Conservation (phyloP, 805 yeast genomes). For the Scheffersomyces coipomensis region DNA sequence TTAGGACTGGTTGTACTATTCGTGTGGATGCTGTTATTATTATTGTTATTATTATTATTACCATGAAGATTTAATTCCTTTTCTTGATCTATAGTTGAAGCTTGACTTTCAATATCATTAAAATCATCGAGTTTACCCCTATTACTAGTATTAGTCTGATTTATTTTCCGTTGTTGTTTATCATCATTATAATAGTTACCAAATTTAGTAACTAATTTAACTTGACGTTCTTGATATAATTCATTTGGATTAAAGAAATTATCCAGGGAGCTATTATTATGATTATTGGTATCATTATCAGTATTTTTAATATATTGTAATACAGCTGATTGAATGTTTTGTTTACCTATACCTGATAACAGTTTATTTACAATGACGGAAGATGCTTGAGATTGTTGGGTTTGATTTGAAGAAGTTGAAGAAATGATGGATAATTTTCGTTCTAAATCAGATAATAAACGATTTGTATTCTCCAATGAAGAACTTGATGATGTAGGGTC, state of each 20-base stretch:
- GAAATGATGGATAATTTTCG: constrained; percentile 32
- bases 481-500: constrained; percentile 1
- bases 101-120: background rate
- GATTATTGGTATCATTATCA: background rate
- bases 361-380: constrained; percentile 11
- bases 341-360: constrained; percentile 9
- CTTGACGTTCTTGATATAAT: constrained; percentile 35
- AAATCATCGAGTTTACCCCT: background rate
- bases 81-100: too few species aligned
- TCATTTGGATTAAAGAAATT: constrained; percentile 31
- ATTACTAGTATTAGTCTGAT: background rate
- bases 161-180: constrained; percentile 5
- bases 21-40: background rate
- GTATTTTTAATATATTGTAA: constrained; percentile 27
- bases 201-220: constrained; percentile 27
- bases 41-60: background rate
- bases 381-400: constrained; percentile 9
- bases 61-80: too few species aligned
- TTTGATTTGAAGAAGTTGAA: constrained; percentile 20
- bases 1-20: too few species aligned
- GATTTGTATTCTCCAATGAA: constrained; percentile 25
- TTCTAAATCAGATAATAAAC: constrained; percentile 28
- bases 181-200: constrained; percentile 23
- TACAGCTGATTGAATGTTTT: constrained; percentile 30
- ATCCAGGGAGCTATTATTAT: constrained; percentile 7